Evolutionary conservation across 352 stramenopile species (phyloP).

Genomic region (Pythium periplocum): DNA sequence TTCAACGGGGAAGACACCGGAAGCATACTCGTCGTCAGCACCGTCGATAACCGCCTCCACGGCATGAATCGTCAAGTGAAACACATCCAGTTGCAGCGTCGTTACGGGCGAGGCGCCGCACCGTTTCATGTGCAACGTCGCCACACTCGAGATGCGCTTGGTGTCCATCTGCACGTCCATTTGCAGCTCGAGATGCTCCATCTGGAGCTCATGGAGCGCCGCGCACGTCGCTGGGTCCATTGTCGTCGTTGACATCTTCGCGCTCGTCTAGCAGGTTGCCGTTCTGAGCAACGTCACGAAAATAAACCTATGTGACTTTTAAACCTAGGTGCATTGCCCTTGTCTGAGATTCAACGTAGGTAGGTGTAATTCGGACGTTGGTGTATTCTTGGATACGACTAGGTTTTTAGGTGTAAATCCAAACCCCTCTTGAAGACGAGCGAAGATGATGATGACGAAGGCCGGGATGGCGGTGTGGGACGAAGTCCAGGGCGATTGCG

Average conservation of each 20-base stretch:
- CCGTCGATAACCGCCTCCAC: constrained; percentile 13
- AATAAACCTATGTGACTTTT: neutral
- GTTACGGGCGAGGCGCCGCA: constrained; percentile 8
- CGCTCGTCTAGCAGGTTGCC: neutral
- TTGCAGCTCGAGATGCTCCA: constrained; percentile 45
- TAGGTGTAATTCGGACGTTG: neutral
- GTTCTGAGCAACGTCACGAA: neutral
- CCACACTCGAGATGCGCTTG: constrained; percentile 22
- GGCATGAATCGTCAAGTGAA: constrained; percentile 47
- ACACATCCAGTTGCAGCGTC: constrained; percentile 47
- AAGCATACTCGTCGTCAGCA: neutral
- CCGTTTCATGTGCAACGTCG: constrained; percentile 32
- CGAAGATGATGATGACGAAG: constrained; percentile 14
- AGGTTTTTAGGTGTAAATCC: no score
- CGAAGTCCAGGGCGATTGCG: constrained; percentile 59
- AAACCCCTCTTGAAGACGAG: constrained; percentile 2
- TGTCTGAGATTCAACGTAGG: neutral
- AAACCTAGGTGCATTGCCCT: neutral
- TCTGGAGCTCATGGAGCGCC: constrained; percentile 35
- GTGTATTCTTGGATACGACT: no score
- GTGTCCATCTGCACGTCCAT: constrained; percentile 42
- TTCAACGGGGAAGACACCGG: neutral
- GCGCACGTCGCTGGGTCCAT: constrained; percentile 62
- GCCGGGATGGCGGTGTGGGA: constrained; percentile 52
- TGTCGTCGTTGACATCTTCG: constrained; percentile 1